phyloP scores from a whole-genome alignment of 352 stramenopile genomes.

The Paralagenidium karlingii region DNA sequence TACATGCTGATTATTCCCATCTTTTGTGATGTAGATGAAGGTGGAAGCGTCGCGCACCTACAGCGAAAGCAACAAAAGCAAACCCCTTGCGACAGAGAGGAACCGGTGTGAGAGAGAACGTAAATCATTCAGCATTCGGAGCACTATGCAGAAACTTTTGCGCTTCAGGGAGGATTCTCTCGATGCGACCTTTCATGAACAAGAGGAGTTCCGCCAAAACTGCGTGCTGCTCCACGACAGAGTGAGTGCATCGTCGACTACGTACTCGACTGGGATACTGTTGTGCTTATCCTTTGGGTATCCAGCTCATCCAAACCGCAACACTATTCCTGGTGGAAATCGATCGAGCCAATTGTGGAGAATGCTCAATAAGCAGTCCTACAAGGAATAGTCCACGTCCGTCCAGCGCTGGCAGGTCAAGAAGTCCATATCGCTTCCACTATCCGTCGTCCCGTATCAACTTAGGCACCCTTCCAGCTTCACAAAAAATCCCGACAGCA shows the following conservation, averaged over 20 bases:
- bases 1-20: neutral
- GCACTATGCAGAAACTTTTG: slow-evolving; percentile 27
- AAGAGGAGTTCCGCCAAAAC: slow-evolving; percentile 14
- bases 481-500: slow-evolving; percentile 40
- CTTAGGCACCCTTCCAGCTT: slow-evolving; percentile 27
- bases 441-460: slow-evolving; percentile 37
- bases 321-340: slow-evolving; percentile 4
- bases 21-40: neutral
- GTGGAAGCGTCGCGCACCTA: neutral
- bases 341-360: slow-evolving; percentile 6
- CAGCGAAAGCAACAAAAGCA: neutral
- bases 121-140: slow-evolving; percentile 9
- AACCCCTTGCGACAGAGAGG: neutral
- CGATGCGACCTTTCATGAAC: slow-evolving; percentile 11
- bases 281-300: neutral
- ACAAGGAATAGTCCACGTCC: slow-evolving; percentile 9
- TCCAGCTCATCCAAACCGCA: slow-evolving; percentile 29
- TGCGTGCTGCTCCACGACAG: slow-evolving; percentile 20
- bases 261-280: neutral
- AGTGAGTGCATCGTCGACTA: slow-evolving; percentile 9
- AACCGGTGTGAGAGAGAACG: neutral
- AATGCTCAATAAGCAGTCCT: slow-evolving; percentile 9
- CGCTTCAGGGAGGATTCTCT: slow-evolving; percentile 19
- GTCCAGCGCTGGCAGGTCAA: too few relatives aligned
- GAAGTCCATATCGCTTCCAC: too few relatives aligned